A percentile compares a stretch with the other conserved stretches of the same genome.
phyloP scores from a whole-genome alignment of 2,329 filamentous ascomycete genomes.

The Curvularia spicifera region DNA sequence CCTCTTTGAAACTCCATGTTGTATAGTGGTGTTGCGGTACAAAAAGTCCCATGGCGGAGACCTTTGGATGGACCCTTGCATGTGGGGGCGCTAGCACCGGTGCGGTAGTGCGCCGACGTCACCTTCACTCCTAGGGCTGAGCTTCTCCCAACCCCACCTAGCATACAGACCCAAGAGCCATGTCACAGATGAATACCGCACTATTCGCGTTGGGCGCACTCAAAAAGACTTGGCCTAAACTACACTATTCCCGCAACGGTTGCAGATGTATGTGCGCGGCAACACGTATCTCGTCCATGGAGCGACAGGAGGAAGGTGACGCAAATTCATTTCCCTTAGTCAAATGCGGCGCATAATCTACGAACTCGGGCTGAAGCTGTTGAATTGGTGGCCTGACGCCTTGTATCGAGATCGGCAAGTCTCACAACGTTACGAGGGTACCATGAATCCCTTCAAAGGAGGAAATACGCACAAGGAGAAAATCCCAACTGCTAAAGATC shows the following conservation, averaged over 20 bases:
- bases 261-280: not conserved
- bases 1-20: slow-evolving; percentile 60
- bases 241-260: not conserved
- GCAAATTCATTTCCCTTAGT: not conserved
- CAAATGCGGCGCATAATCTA: not conserved
- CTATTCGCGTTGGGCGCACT: not conserved
- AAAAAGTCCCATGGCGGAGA: slow-evolving; percentile 2
- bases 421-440: no score
- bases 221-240: not conserved
- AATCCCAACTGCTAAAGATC: not conserved
- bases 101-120: not conserved
- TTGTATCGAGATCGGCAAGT: no score
- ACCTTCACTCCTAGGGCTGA: slow-evolving; percentile 2
- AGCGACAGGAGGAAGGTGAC: no score
- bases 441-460: not conserved
- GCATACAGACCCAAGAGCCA: not conserved
- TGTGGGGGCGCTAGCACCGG: slow-evolving; percentile 6
- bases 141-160: not conserved
- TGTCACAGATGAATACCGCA: not conserved
- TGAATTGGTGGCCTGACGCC: no score
- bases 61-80: slow-evolving; percentile 13
- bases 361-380: no score
- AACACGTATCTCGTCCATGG: not conserved
- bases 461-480: not conserved
- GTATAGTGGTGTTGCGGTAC: slow-evolving; percentile 10